phyloP scores from a whole-genome alignment of 2,329 filamentous ascomycete genomes.

The Podosphaera leucotricha region DNA sequence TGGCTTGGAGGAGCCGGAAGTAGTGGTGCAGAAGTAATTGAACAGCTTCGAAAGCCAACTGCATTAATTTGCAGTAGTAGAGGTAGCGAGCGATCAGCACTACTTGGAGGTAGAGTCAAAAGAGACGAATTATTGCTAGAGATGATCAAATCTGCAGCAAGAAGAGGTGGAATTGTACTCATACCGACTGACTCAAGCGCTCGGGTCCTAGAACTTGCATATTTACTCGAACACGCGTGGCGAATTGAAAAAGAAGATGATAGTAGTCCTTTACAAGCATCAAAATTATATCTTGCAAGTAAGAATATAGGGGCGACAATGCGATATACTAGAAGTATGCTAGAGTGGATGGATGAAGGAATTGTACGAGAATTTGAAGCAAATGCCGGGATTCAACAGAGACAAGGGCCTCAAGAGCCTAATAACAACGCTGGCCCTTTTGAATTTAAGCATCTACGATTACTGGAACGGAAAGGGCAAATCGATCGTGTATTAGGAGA shows the following conservation, averaged over 20 bases:
- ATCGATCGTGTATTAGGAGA: slow-evolving; percentile 42
- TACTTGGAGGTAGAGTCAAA: slow-evolving; percentile 50
- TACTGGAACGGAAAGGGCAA: slow-evolving; percentile 63
- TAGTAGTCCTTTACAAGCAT: slow-evolving; percentile 26
- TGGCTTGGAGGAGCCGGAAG: slow-evolving; percentile 69
- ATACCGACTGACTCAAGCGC: slow-evolving; percentile 91
- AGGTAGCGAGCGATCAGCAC: slow-evolving; percentile 47
- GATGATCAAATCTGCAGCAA: slow-evolving; percentile 56
- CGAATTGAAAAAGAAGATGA: slow-evolving; percentile 33
- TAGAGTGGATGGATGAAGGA: slow-evolving; percentile 97
- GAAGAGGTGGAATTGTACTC: slow-evolving; percentile 68
- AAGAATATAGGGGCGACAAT: slow-evolving; percentile 73
- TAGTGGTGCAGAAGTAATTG: slow-evolving; percentile 73
- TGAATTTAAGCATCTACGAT: slow-evolving; percentile 64
- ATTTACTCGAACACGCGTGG: slow-evolving; percentile 84
- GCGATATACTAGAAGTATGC: slow-evolving; percentile 77
- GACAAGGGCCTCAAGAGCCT: slow-evolving; percentile 12
- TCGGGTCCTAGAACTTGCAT: slow-evolving; percentile 77
- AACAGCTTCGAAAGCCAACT: slow-evolving; percentile 79
- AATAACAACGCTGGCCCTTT: slow-evolving; percentile 40
- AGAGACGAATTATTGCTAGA: slow-evolving; percentile 69
- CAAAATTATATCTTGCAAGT: slow-evolving; percentile 60
- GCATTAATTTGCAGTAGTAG: slow-evolving; percentile 80
- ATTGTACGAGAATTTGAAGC: slow-evolving; percentile 84
- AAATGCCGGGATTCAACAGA: slow-evolving; percentile 20